Conservation (phyloP, 129 eudicot species). For the Arctium lappa region DNA sequence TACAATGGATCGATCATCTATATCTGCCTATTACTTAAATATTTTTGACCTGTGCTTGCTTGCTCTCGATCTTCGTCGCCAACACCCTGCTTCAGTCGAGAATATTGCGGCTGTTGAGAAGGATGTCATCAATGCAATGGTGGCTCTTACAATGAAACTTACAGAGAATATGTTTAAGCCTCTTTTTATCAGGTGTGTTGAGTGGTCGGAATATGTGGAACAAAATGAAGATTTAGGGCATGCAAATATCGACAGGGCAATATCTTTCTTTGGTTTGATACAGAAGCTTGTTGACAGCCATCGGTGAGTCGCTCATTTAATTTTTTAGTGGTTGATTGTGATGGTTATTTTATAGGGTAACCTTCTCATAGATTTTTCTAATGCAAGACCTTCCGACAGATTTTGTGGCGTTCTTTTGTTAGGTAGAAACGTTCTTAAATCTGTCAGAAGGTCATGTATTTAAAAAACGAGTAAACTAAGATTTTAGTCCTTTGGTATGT, state of each 20-base stretch:
- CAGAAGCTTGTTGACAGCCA: slow-evolving; percentile 79
- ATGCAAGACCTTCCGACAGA: neutral
- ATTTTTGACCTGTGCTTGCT: slow-evolving; percentile 69
- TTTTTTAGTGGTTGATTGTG: neutral
- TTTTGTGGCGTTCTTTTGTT: neutral
- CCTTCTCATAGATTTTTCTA: neutral
- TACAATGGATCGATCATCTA: slow-evolving; percentile 73
- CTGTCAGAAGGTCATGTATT: neutral
- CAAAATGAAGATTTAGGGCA: slow-evolving; percentile 37
- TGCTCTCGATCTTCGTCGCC: slow-evolving; percentile 85
- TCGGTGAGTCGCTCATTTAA: slow-evolving; percentile 36
- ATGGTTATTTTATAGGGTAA: neutral
- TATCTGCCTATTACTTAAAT: slow-evolving; percentile 52
- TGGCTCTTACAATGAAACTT: slow-evolving; percentile 65
- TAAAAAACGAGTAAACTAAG: neutral
- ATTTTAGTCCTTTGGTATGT: neutral
- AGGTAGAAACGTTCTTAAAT: neutral
- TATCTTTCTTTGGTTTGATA: slow-evolving; percentile 73
- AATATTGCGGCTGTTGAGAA: slow-evolving; percentile 62
- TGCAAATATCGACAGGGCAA: slow-evolving; percentile 47
- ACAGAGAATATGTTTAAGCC: slow-evolving; percentile 96
- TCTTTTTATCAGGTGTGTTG: slow-evolving; percentile 81
- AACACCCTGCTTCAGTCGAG: slow-evolving; percentile 48
- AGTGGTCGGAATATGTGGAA: slow-evolving; percentile 66
- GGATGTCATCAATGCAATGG: slow-evolving; percentile 60